Evolutionary conservation across 2,329 filamentous ascomycete genomes (phyloP), one percentile per base, ranked within the genome.

Genomic region (Mycogone perniciosa): DNA sequence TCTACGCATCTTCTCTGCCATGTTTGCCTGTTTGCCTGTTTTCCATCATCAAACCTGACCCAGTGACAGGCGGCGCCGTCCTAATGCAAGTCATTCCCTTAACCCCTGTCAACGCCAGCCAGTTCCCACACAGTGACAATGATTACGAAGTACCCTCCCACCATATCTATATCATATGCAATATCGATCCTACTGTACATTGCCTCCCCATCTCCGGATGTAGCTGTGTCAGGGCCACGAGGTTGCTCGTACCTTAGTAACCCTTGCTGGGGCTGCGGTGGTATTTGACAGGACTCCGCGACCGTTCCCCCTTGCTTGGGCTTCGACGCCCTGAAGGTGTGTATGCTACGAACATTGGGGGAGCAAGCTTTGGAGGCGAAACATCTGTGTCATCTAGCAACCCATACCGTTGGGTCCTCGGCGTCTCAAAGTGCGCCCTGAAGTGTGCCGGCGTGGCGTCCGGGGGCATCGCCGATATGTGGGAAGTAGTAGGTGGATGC

Each of bases 371-470:
- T 5, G 68, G 68, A 0, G 76, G 75, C 6, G 76, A 76, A 29
- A 57, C 73, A 49, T 81, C 79, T 3, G 76, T 79, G 38, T 81
- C 48, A 7, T 54, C 70, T 7, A 71, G 52, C 44, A 71, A 62
- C n/a, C 66, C 64, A 43, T 73, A 70, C 26, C 76, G 69, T 48
- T 71, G 70, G 45, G 69, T 59, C 31, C 62, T 68, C 4, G 76
- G 75, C 10, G 75, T 79, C 56, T 76, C 73, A 29, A 77, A 71
- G 4, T 75, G 76, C 45, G 76, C 70, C 66, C 71, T 74, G 60
- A 77, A 75, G 58, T 75, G 76, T 0, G 72, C 71, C 44, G 75
- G 72, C 4, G 62, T 62, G 5, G 60, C 59, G 39, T 66, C 62
- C 1, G 63, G 62, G 6, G 58, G 61, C 43, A 64, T 63, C 2